phyloP scores from a whole-genome alignment of 169 alveolate genomes.

The Theileria orientalis region DNA sequence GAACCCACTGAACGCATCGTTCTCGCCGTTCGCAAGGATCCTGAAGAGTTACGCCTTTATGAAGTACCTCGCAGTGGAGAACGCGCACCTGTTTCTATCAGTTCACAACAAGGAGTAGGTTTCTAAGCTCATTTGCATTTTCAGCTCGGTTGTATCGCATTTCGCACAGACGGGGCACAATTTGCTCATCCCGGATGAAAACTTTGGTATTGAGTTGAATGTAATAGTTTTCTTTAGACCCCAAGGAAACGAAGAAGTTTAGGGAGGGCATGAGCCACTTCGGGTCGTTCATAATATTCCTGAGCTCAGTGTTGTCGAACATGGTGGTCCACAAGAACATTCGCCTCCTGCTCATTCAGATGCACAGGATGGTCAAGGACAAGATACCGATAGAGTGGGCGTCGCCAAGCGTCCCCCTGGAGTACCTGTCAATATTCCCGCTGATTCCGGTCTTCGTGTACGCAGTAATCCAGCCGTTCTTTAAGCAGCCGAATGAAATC shows the following conservation, averaged over 20 bases:
- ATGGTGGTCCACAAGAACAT: constrained; percentile 18
- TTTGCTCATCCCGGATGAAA: constrained; percentile 15
- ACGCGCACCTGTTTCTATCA: constrained; percentile 45
- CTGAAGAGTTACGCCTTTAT: constrained; percentile 27
- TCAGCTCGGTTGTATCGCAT: constrained; percentile 25
- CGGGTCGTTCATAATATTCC: constrained; percentile 31
- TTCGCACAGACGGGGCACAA: neutral
- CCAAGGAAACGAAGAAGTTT: neutral
- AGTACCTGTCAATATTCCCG: constrained; percentile 57
- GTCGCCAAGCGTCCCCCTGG: constrained; percentile 49
- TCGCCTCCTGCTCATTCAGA: constrained; percentile 35
- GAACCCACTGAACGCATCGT: constrained; percentile 48
- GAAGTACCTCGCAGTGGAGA: constrained; percentile 3
- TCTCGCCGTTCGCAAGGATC: constrained; percentile 53
- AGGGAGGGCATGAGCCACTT: constrained; percentile 25
- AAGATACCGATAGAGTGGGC: constrained; percentile 57
- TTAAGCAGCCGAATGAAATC: constrained; percentile 32
- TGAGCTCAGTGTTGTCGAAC: constrained; percentile 15
- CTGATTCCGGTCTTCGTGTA: constrained; percentile 58
- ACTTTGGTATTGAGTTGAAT: neutral
- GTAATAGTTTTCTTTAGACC: neutral
- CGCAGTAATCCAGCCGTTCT: constrained; percentile 53
- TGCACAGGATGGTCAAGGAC: constrained; percentile 52
- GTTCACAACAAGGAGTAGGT: neutral
- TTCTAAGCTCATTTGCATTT: neutral